Conservation (phyloP, 805 yeast species). For the Metschnikowia shivogae region DNA sequence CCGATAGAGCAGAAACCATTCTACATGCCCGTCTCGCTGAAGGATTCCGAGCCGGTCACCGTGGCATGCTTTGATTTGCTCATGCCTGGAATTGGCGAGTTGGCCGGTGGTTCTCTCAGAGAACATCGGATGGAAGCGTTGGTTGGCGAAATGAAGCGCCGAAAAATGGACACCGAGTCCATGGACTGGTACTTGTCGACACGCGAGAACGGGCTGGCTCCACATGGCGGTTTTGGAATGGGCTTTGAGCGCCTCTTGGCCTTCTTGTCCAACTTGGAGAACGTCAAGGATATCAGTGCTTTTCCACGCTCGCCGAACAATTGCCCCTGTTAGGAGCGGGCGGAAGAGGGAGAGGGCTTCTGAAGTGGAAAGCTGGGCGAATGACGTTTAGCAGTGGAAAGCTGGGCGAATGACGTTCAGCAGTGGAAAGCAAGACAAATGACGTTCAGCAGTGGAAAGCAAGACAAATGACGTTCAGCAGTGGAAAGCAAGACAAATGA, state of each 20-base stretch:
- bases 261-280: constrained; percentile 68
- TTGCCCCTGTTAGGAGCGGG: constrained; percentile 26
- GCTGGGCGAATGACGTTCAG: too few species aligned
- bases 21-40: constrained; percentile 69
- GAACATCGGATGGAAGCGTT: constrained; percentile 59
- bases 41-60: constrained; percentile 37
- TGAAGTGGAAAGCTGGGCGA: too few species aligned
- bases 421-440: too few species aligned
- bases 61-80: constrained; percentile 89
- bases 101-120: constrained; percentile 92
- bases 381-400: too few species aligned
- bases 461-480: too few species aligned
- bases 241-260: constrained; percentile 86
- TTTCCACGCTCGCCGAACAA: constrained; percentile 67
- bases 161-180: constrained; percentile 56
- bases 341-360: too few species aligned
- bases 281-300: constrained; percentile 81
- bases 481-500: too few species aligned
- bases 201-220: constrained; percentile 73
- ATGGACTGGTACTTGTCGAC: constrained; percentile 78
- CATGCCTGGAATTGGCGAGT: constrained; percentile 89
- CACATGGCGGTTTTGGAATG: constrained; percentile 97
- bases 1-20: constrained; percentile 81
- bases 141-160: constrained; percentile 42
- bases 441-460: too few species aligned